These are phyloP conservation scores for Ambispora gerdemannii DNA, from an alignment of 192 early-diverging fungal species.

Conservation along the genomic window DNA sequence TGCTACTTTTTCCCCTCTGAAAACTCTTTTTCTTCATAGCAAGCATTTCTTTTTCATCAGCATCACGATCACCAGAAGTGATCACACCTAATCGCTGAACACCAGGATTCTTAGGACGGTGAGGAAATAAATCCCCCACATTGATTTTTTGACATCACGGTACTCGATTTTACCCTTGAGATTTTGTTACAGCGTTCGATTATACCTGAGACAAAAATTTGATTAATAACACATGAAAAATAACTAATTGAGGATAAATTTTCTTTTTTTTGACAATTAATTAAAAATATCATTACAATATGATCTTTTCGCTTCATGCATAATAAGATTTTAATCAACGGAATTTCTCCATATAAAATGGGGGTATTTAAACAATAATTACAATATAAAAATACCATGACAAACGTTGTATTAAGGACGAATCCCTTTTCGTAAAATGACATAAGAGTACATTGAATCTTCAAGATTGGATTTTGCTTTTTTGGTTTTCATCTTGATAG, in stretches of 20 bases:
- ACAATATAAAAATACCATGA: too few relatives aligned
- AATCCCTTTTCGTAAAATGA: constrained; percentile 66
- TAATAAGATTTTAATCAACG: too few relatives aligned
- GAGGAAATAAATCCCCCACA: constrained; percentile 84
- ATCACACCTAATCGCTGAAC: not conserved
- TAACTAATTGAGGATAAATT: not conserved
- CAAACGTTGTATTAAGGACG: constrained; percentile 38
- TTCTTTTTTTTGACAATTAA: constrained; percentile 52
- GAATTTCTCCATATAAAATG: too few relatives aligned
- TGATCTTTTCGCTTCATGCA: constrained; percentile 77
- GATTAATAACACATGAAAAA: not conserved
- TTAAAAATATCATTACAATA: constrained; percentile 72
- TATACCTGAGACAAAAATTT: constrained; percentile 26
- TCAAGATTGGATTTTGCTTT: constrained; percentile 64
- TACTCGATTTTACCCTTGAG: constrained; percentile 66
- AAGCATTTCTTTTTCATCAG: too few relatives aligned
- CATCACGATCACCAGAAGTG: too few relatives aligned
- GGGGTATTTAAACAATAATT: too few relatives aligned
- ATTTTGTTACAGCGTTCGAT: constrained; percentile 68
- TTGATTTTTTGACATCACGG: constrained; percentile 68
- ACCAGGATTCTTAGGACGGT: constrained; percentile 55
- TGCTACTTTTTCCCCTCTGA: too few relatives aligned
- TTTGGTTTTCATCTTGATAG: constrained; percentile 58
- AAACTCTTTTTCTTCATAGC: too few relatives aligned
- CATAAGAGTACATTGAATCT: constrained; percentile 75